A percentile compares a stretch with the other conserved stretches of the same genome.
phyloP scores from a whole-genome alignment of 306 rosid species.

The Ziziphus jujuba region DNA sequence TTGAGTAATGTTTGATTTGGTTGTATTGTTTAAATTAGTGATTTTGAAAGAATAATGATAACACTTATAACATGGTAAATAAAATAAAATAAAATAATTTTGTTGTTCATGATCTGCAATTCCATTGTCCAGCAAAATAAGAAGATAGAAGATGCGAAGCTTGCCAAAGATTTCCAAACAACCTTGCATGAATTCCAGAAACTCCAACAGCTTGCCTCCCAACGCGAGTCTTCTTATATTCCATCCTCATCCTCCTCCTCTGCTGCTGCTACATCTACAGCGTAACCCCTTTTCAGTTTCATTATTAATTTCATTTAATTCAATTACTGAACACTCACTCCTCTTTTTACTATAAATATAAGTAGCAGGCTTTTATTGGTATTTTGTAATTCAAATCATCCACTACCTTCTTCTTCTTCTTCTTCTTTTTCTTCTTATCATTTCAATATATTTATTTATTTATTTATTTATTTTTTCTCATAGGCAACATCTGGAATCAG shows the following conservation, averaged over 20 bases:
- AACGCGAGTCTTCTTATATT: constrained; percentile 67
- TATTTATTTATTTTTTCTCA: constrained; percentile 15
- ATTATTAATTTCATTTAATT: too few species aligned
- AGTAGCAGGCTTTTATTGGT: not conserved
- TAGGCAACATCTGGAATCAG: constrained; percentile 29
- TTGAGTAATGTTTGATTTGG: not conserved
- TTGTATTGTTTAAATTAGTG: too few species aligned
- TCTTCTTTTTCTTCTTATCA: too few species aligned
- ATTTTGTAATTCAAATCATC: not conserved
- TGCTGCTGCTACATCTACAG: not conserved
- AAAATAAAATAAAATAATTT: too few species aligned
- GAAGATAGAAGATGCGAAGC: constrained; percentile 74
- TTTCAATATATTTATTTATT: too few species aligned
- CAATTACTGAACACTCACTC: too few species aligned
- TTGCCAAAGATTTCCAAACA: constrained; percentile 78
- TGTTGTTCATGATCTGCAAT: not conserved
- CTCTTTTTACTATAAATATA: too few species aligned
- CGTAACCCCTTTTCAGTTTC: not conserved
- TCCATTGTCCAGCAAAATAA: constrained; percentile 42
- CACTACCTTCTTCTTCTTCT: constrained; percentile 4
- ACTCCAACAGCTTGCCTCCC: constrained; percentile 72
- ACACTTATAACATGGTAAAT: too few species aligned
- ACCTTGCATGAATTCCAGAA: constrained; percentile 75
- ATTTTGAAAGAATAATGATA: too few species aligned
- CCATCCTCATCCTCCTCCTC: constrained; percentile 41